Percentiles rank a stretch among this genome's conserved stretches.
phyloP scores from a whole-genome alignment of 495 filamentous ascomycete genomes.

The Lichenothelia convexa region DNA sequence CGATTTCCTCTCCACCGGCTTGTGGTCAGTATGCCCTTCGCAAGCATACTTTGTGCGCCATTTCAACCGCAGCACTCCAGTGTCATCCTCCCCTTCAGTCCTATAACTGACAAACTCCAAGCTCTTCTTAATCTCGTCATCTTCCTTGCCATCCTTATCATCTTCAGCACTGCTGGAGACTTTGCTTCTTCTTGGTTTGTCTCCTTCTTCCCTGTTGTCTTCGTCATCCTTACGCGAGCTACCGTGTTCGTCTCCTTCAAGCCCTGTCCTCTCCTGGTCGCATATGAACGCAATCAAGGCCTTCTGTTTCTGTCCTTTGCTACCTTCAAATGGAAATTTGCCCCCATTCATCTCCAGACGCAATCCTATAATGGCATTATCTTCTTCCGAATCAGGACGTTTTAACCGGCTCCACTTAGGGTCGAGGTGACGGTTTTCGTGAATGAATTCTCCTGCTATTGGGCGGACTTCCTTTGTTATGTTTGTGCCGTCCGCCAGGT shows the following conservation, averaged over 20 bases:
- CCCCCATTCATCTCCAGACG: slow-evolving; percentile 53
- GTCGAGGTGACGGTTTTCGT: slow-evolving; percentile 36
- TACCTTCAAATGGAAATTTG: slow-evolving; percentile 27
- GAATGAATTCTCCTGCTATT: slow-evolving; percentile 52
- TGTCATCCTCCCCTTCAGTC: slow-evolving; percentile 26
- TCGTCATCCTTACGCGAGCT: slow-evolving; percentile 17
- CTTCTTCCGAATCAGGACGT: slow-evolving; percentile 33
- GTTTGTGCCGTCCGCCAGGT: slow-evolving; percentile 24
- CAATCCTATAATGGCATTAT: slow-evolving; percentile 48
- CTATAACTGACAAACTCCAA: slow-evolving; percentile 56
- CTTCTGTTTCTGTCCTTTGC: slow-evolving; percentile 34
- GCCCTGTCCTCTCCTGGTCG: slow-evolving; percentile 44
- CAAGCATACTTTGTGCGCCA: slow-evolving; percentile 84
- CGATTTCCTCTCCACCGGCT: no score
- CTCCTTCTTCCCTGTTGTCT: slow-evolving; percentile 12
- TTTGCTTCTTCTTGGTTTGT: slow-evolving; percentile 9
- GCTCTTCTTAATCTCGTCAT: slow-evolving; percentile 27
- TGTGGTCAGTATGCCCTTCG: slow-evolving; percentile 28
- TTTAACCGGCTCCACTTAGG: slow-evolving; percentile 44
- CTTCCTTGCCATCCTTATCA: slow-evolving; percentile 18
- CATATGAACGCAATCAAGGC: slow-evolving; percentile 77
- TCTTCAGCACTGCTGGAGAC: slow-evolving; percentile 19
- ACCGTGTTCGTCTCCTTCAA: slow-evolving; percentile 38
- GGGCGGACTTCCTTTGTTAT: slow-evolving; percentile 36
- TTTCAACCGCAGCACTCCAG: slow-evolving; percentile 44